Base-by-base conservation (phyloP, 371 early-diverging fungal genomes). In the Mortierella sp. region DNA sequence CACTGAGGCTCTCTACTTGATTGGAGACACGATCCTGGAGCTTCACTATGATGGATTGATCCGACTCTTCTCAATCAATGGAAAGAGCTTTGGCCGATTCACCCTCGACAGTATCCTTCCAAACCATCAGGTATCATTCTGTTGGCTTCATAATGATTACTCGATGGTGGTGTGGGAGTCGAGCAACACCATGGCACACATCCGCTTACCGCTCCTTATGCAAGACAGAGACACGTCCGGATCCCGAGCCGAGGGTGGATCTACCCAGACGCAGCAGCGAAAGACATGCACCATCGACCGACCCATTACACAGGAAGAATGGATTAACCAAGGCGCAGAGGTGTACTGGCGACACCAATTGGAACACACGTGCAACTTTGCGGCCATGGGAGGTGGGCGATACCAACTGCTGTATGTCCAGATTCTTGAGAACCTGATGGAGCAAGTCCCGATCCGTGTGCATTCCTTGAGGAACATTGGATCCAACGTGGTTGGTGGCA, bases 301-400 rank as follows among this genome's bases (percentile, higher is more conserved):
- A 8, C 66, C 57, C 27, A 76, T 76, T 54, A 49, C 69, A 2
- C 77, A 76, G 41, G 69, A 64, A 41, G 77, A 76, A 31, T 76
- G 77, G 77, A 69, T 68, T 51, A 45, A 57, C 25, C 77, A 76
- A 28, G 77, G 77, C 0, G 77, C 69, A 1, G 77, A 76, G 47
- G 52, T 76, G 25, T 76, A 64, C 46, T 76, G 77, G 77, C 64
- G 77, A 4, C 77, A 76, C 44, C 77, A 69, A 41, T 27, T 76
- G 50, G 52, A 64, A 29, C 77, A 76, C 41, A 69, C 57, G 6
- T 76, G 77, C 31, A 76, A 76, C 49, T 76, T 76, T 65, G 77
- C 77, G 1, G 77, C 77, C 25, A 88, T 88, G 57, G 88, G 88
- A 14, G 88, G 88, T 40, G 88, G 88, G 21, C 82, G 88, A 9